Evolutionary conservation across 371 early-diverging fungal genomes (phyloP), one percentile per base, ranked within the genome.

Genomic region (Mucor velutinosus): DNA sequence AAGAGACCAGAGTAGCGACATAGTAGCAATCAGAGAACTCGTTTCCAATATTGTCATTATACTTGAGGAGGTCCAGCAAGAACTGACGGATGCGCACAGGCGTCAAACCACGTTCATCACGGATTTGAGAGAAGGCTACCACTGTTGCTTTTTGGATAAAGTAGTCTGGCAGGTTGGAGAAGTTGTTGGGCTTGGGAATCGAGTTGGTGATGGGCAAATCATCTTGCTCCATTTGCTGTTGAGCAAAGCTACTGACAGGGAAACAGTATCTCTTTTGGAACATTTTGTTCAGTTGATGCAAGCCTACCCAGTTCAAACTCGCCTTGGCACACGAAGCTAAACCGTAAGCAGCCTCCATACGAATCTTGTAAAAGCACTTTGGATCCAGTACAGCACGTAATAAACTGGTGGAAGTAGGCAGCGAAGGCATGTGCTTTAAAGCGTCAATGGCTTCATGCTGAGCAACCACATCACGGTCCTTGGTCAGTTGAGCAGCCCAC

Each of bases 391-490:
- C 74, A 2, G 91, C 90, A 58, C 92, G 89, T 71, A 93, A 73
- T 53, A 93, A 75, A 64, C 91, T 89, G 0, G 93, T 92, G 0
- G 92, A 89, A 1, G 91, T 90, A 11, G 90, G 88, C 12, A 76
- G 71, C 0, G 93, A 92, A 6, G 92, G 91, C 79, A 87, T 74
- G 5, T 77, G 74, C 64, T 82, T 81, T 39, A 95, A 72, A 0
- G 91, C 92, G 37, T 82, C 76, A 37, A 93, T 85, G 30, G 95
- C 95, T 72, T 99, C 99, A 64, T 92, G 89, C 71, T 99, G 99
- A 6, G 99, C 97, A 7, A 94, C 90, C 2, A 99, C 96, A 77
- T 99, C 97, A 58, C 94, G 87, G 74, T 99, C 99, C 67, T 94
- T 91, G 29, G 91, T 89, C 57, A 99, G 82, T 74, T 97, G 97